Evolutionary conservation across 768 basidiomycete species (phyloP), one percentile per base, ranked within the genome.

Genomic region (Hydnomerulius pinastri): DNA sequence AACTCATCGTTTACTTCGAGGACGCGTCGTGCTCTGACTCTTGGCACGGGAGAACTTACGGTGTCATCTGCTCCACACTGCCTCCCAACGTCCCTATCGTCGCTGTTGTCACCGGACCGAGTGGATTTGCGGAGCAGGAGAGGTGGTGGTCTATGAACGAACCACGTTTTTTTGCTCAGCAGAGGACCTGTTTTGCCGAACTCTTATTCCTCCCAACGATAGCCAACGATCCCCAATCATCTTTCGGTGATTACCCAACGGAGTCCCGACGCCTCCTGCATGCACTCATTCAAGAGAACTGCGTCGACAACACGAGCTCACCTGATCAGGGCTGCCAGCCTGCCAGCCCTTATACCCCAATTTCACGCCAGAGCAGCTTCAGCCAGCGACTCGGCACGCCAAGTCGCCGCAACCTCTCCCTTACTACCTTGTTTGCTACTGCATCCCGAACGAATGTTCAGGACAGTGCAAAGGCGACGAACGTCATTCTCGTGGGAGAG

Each of bases 401-500:
- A 20, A 42, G 24, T 29, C n/a, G 11, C 40, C 43, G 13, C 30
- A 7, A 21, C 15, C 13, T 24, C n/a, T n/a, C 20, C 27, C 33
- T 17, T 17, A 17, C 33, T 35, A 13, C 4, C 17, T 35, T 35
- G 33, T 12, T 35, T 12, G n/a, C n/a, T n/a, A n/a, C n/a, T n/a
- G n/a, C n/a, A n/a, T n/a, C n/a, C n/a, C n/a, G n/a, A n/a, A n/a
- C 33, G 4, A 35, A 4, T 13, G 12, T 35, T 35, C 33, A 6
- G 4, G 9, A 29, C 39, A 21, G 43, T 18, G 46, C 53, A 12
- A 54, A 44, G 24, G 36, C 39, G 29, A 49, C 56, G 41, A 71
- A 75, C 13, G 68, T 55, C n/a, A 73, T 67, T n/a, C 62, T 63
- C 21, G 68, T 78, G 7, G 72, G 66, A 4, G 66, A 63, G 41